Evolutionary conservation across 441 rosid species (phyloP), one percentile per base, ranked within the genome.

Genomic region (Jatropha podagrica): DNA sequence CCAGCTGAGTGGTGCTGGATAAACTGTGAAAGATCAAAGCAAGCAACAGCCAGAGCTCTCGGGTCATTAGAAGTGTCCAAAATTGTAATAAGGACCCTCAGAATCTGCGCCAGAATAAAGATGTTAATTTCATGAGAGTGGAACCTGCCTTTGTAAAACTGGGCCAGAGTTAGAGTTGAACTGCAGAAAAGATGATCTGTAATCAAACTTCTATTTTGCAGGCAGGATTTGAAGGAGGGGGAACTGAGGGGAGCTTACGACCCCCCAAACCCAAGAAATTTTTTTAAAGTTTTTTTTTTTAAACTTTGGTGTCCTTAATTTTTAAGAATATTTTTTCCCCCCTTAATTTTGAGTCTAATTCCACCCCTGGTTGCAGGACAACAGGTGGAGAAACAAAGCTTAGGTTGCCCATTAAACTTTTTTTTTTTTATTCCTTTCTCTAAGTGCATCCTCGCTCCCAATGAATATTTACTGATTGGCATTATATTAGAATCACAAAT

Each of bases 11-110:
- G 98, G 77, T 85, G 72, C 78, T 96, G 97, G 78, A 96, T 91
- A 80, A 96, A 96, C 82, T 96, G 99, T 20, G 99, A 96, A 72
- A 96, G 87, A 82, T 94, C 99, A 74, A 80, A 96, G 88, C 99
- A 96, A 75, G 97, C 90, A 37, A 94, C 97, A 4, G 98, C 90
- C 71, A 94, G 80, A 17, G 96, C 87, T 80, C 97, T 90, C 52
- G 99, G 88, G 78, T 96, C 98, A 66, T 59, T 88, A 1, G 99
- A 94, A 40, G 98, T 85, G 81, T 96, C 99, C 87, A 96, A 77
- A 74, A 96, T 86, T 15, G 99, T 96, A 60, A 96, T 78, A 44
- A 96, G 97, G 73, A 96, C 99, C 88, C 98, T 89, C 64, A 96
- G 87, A 82, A 94, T 89, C 99, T 96, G 97, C 63, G 67, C 23